Conservation (phyloP, 1,284 basidiomycete species). For the Rhodotorula sp. region DNA sequence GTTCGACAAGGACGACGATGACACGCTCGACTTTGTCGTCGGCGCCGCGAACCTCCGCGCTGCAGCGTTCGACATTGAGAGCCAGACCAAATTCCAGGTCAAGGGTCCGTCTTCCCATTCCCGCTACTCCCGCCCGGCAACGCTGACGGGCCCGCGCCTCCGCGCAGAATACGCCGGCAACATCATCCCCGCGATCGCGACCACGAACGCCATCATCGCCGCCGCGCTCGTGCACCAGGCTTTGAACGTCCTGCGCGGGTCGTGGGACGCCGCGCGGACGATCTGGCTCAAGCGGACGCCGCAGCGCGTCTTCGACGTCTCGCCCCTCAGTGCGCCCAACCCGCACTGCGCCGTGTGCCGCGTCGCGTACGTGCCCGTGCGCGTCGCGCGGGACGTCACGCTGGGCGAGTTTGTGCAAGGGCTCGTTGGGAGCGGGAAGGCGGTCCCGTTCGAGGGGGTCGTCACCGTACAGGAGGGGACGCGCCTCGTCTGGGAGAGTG, state of each 20-base stretch:
- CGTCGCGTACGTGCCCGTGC: slow-evolving; percentile 75
- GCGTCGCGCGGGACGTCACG: slow-evolving; percentile 68
- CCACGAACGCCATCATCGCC: slow-evolving; percentile 96
- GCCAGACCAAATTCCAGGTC: slow-evolving; percentile 92
- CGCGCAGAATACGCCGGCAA: slow-evolving; percentile 96
- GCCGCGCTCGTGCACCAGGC: slow-evolving; percentile 93
- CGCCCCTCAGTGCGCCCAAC: slow-evolving; percentile 64
- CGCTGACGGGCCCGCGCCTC: neutral
- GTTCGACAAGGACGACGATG: slow-evolving; percentile 98
- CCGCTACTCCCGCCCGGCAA: neutral
- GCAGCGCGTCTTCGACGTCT: slow-evolving; percentile 56
- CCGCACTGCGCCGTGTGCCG: slow-evolving; percentile 78
- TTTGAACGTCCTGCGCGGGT: slow-evolving; percentile 65
- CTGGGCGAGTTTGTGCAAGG: slow-evolving; percentile 72
- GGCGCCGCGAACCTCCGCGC: slow-evolving; percentile 91
- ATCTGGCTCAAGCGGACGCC: slow-evolving; percentile 44
- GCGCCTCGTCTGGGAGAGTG: slow-evolving; percentile 76
- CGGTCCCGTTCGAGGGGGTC: slow-evolving; percentile 56
- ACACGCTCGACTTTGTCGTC: slow-evolving; percentile 94
- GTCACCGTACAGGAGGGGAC: slow-evolving; percentile 85
- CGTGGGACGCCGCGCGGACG: slow-evolving; percentile 49
- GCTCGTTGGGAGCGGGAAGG: slow-evolving; percentile 52
- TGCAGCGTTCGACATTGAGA: slow-evolving; percentile 81
- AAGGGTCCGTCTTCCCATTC: slow-evolving; percentile 64
- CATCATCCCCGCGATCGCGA: slow-evolving; percentile 98